Evolutionary conservation across 441 rosid genomes (phyloP).

Genomic region (Kokia cookei): DNA sequence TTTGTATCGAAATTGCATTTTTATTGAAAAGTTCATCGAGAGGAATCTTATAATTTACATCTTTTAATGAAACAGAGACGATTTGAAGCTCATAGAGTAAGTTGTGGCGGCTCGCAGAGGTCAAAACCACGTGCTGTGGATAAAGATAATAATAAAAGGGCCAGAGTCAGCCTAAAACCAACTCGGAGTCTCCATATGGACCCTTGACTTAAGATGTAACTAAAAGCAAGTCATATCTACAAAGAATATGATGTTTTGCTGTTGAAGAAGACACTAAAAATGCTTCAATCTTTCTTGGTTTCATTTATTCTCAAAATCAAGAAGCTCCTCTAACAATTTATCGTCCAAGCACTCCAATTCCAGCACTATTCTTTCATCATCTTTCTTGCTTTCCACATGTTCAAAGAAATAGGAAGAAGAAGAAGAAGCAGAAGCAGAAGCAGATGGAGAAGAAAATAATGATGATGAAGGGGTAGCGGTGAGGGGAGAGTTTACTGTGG

Average conservation of each 20-base stretch:
- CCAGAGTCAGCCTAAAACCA: background rate
- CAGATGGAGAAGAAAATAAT: background rate
- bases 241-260: background rate
- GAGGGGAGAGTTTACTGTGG: constrained; percentile 9
- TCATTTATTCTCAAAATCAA: constrained; percentile 36
- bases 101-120: background rate
- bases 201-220: background rate
- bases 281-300: constrained; percentile 6
- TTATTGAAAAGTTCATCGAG: background rate
- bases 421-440: background rate
- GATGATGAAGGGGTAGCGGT: constrained; percentile 10
- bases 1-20: background rate
- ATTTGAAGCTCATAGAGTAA: background rate
- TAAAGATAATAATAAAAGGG: background rate
- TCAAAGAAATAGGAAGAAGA: constrained; percentile 16
- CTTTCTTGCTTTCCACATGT: constrained; percentile 10
- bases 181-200: background rate
- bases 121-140: background rate
- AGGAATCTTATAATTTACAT: background rate
- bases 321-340: constrained; percentile 69
- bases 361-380: constrained; percentile 35
- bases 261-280: background rate
- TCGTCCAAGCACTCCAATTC: constrained; percentile 74
- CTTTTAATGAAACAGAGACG: too few species aligned
- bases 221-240: background rate